phyloP scores from a whole-genome alignment of 108 stramenopile species.

The Cylindrotheca fusiformis region DNA sequence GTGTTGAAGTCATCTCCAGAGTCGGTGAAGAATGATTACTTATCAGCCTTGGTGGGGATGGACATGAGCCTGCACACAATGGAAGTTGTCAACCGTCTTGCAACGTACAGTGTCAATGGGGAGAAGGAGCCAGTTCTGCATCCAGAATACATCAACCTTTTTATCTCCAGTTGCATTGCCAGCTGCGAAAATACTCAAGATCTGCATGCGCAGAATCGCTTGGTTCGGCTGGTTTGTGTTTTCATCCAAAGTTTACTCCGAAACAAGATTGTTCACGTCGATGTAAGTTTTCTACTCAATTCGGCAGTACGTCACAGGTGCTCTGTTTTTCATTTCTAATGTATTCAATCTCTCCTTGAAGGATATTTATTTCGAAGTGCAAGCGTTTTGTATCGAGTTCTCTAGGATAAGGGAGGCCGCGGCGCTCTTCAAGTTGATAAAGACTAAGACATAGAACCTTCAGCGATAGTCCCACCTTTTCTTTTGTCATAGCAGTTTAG shows the following conservation, averaged over 20 bases:
- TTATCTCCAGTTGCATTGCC: conserved; percentile 93
- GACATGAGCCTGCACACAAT: conserved; percentile 96
- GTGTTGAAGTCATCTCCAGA: conserved; percentile 63
- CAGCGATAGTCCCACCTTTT: background rate
- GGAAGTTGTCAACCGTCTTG: conserved; percentile 94
- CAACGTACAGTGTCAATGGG: conserved; percentile 43
- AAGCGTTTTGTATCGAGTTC: conserved; percentile 97
- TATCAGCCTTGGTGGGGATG: conserved; percentile 94
- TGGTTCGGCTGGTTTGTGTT: conserved; percentile 96
- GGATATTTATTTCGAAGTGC: conserved; percentile 93
- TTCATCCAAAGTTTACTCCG: conserved; percentile 94
- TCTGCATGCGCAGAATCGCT: conserved; percentile 91
- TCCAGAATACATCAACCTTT: conserved; percentile 94
- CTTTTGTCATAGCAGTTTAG: too few relatives aligned
- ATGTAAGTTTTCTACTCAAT: conserved; percentile 35
- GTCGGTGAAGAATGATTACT: conserved; percentile 71
- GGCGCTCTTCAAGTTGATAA: conserved; percentile 85
- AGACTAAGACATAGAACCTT: conserved; percentile 16
- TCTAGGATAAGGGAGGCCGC: conserved; percentile 94
- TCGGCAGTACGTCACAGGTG: background rate
- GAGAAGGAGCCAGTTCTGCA: conserved; percentile 68
- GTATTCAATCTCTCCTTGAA: conserved; percentile 5
- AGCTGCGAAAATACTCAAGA: conserved; percentile 93
- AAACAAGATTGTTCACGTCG: conserved; percentile 90
- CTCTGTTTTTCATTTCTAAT: background rate